Conservation (phyloP, 139 green algal genomes). For the Eudorina sp. region DNA sequence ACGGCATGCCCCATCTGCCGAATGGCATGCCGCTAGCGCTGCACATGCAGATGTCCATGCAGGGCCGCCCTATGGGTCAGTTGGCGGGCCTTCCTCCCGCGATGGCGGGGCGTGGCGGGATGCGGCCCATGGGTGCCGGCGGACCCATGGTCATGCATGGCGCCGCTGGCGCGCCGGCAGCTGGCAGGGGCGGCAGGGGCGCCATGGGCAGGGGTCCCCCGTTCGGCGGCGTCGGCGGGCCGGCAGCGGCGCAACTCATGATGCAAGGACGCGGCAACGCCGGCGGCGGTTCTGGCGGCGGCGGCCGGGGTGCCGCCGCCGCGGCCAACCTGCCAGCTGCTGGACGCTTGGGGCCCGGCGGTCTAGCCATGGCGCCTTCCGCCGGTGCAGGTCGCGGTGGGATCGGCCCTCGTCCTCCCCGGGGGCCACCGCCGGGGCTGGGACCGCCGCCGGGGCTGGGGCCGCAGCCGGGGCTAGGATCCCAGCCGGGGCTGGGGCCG, state of each 20-base stretch:
- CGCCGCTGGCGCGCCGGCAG: not conserved
- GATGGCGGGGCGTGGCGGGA: too few relatives aligned
- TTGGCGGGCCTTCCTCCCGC: not conserved
- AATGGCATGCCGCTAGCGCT: constrained; percentile 4
- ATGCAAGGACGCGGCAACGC: not conserved
- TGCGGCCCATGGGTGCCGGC: too few relatives aligned
- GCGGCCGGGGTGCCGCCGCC: not conserved
- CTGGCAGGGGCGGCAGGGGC: not conserved
- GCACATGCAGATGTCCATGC: constrained; percentile 22
- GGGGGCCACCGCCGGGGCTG: not conserved
- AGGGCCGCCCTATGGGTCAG: not conserved
- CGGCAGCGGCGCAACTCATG: not conserved
- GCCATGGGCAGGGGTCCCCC: not conserved
- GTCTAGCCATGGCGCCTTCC: too few relatives aligned
- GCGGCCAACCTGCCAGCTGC: too few relatives aligned
- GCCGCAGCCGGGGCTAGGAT: too few relatives aligned
- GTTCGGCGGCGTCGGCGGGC: not conserved
- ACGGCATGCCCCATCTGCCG: not conserved
- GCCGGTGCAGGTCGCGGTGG: not conserved
- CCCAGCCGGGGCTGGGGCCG: too few relatives aligned
- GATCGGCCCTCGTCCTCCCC: not conserved
- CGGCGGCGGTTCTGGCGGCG: not conserved
- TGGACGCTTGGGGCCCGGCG: too few relatives aligned
- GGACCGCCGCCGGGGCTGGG: too few relatives aligned
- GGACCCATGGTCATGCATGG: not conserved